phyloP scores from a whole-genome alignment of 75 land plant genomes.

The Gnetum montanum region DNA sequence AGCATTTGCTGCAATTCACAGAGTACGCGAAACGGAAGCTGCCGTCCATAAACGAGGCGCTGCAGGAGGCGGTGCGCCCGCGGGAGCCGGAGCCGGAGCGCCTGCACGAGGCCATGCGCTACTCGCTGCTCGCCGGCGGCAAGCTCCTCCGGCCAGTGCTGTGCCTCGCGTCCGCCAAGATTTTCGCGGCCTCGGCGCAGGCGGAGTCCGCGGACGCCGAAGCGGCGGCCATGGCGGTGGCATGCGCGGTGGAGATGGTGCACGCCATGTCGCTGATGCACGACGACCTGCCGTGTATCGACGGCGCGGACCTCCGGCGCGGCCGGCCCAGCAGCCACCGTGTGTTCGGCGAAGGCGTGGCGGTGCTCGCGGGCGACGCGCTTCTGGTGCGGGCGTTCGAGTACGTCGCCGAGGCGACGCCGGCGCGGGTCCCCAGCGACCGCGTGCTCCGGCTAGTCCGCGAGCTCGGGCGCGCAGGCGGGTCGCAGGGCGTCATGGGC shows the following conservation, averaged over 20 bases:
- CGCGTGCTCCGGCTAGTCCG: conserved; percentile 21
- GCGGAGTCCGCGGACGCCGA: too few relatives aligned
- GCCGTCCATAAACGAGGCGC: conserved; percentile 14
- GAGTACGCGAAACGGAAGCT: conserved; percentile 20
- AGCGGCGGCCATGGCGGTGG: conserved; percentile 32
- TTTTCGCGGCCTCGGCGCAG: too few relatives aligned
- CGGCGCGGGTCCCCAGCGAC: conserved; percentile 13
- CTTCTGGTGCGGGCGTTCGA: conserved; percentile 37
- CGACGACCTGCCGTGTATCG: conserved; percentile 54
- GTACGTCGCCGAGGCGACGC: conserved; percentile 21
- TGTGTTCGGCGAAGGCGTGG: conserved; percentile 40
- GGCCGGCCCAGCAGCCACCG: conserved; percentile 49
- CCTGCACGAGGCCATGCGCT: conserved; percentile 24
- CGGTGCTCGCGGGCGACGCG: conserved; percentile 54
- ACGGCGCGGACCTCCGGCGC: conserved; percentile 45
- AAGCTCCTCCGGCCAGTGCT: conserved; percentile 39
- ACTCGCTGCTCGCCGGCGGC: conserved; percentile 24
- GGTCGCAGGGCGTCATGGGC: conserved; percentile 45
- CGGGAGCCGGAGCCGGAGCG: conserved; percentile 10
- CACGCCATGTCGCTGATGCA: conserved; percentile 66
- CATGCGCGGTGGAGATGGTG: conserved; percentile 57
- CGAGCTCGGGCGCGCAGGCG: conserved; percentile 31
- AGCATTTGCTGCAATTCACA: too few relatives aligned
- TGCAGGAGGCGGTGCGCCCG: conserved; percentile 11
- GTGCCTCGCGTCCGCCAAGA: too few relatives aligned